phyloP scores from a whole-genome alignment of 371 early-diverging fungal species.

The Thermomucor indicae-seudaticae region DNA sequence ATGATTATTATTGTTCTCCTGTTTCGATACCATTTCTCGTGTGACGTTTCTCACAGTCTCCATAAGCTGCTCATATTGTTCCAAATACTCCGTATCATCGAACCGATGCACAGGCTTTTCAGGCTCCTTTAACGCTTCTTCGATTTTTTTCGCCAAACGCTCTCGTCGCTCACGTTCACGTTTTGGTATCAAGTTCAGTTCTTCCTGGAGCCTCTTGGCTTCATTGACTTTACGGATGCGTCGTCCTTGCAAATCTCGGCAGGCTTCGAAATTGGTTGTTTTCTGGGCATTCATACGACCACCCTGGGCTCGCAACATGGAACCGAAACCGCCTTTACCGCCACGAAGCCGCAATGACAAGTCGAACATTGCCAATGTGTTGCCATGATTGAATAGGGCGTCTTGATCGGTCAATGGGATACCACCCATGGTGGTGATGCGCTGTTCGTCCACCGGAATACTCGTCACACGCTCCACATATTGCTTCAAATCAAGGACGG shows the following conservation, averaged over 20 bases:
- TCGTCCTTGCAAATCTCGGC: conserved; percentile 90
- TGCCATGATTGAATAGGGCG: conserved; percentile 11
- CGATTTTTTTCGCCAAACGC: conserved; percentile 76
- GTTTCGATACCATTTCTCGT: too few relatives aligned
- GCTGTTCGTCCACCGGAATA: conserved; percentile 7
- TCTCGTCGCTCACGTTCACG: conserved; percentile 66
- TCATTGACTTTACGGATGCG: conserved; percentile 87
- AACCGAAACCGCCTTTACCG: conserved; percentile 97
- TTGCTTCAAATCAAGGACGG: conserved; percentile 26
- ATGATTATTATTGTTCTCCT: too few relatives aligned
- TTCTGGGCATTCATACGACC: conserved; percentile 88
- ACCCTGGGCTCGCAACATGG: conserved; percentile 92
- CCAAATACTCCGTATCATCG: conserved; percentile 77
- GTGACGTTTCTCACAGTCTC: conserved; percentile 69
- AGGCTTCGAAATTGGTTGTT: conserved; percentile 89
- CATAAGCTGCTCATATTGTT: conserved; percentile 68
- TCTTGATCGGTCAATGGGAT: conserved; percentile 22
- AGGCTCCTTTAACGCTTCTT: conserved; percentile 68
- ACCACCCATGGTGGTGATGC: conserved; percentile 5
- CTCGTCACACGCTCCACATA: conserved; percentile 7
- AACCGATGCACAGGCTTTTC: conserved; percentile 71
- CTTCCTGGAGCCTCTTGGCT: conserved; percentile 84
- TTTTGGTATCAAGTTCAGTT: conserved; percentile 69
- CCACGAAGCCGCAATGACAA: conserved; percentile 53
- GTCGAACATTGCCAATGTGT: conserved; percentile 20